Base-by-base conservation (phyloP, 192 early-diverging fungal genomes). In the Gonapodya sp. region DNA sequence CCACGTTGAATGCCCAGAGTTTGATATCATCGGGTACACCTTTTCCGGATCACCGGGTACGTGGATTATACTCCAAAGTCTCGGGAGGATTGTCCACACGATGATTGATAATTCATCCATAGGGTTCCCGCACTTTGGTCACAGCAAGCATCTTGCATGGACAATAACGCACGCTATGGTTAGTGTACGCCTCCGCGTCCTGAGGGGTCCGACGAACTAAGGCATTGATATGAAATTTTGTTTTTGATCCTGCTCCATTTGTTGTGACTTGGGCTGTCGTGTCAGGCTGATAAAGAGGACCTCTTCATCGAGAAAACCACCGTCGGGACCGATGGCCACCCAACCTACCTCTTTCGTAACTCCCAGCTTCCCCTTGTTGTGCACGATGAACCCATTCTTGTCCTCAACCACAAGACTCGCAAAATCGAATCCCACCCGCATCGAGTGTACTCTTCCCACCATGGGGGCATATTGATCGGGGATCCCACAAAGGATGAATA, bases 101-200 rank as follows among this genome's bases (percentile, higher is more conserved):
- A n/a, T n/a, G n/a, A n/a, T n/a, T n/a, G n/a, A n/a, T n/a, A n/a
- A 64, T 24, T 24, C 46, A 64, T 64, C 46, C 24, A 64, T 24
- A 64, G 46, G 75, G 8, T 77, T 77, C 75, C 30, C 75, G 14
- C 75, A 77, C 75, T 77, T 77, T 33, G 75, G 75, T 33, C 75
- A 77, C 31, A 77, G 34, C 75, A 31, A 34, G 30, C 75, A 77
- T 34, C 18, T 77, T 14, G 75, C 75, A 34, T 77, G 75, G 75
- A 14, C 30, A 16, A 77, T 77, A 14, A 77, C 75, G 30, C 75
- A 77, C 31, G 75, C 75, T 33, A 77, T 77, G 75, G 18, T 32
- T 2, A 31, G 30, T 18, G 34, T 31, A 18, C 8, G 16, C 64
- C 16, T 18, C 64, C 64, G 16, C 64, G 16, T 72, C 30, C 64